Conservation (phyloP, 2,329 filamentous ascomycete species). For the Cladosporium sp. region DNA sequence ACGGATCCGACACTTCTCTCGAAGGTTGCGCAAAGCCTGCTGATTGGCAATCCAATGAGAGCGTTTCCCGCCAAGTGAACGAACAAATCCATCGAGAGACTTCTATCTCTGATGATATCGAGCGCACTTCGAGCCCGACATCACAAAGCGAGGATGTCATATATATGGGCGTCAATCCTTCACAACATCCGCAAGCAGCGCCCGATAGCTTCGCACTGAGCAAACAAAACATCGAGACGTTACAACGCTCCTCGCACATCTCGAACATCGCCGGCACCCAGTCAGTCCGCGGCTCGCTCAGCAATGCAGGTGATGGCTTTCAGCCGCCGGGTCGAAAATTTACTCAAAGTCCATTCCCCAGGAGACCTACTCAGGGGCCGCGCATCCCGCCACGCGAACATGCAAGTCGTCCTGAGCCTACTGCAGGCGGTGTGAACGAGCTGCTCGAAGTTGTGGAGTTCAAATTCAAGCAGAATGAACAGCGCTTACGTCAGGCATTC, state of each 20-base stretch:
- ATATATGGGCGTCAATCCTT: neutral
- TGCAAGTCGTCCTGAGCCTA: neutral
- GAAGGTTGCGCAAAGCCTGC: neutral
- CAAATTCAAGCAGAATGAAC: constrained; percentile 9
- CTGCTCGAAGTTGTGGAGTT: constrained; percentile 10
- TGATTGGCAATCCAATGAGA: neutral
- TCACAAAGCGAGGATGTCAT: neutral
- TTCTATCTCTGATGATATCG: neutral
- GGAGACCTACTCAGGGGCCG: too few relatives aligned
- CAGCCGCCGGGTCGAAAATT: too few relatives aligned
- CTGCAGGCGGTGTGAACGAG: neutral
- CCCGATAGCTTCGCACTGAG: too few relatives aligned
- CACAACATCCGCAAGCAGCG: neutral
- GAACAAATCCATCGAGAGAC: neutral
- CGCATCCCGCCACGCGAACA: neutral
- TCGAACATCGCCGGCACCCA: too few relatives aligned
- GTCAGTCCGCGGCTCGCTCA: too few relatives aligned
- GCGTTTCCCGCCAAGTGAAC: neutral
- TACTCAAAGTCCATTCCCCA: neutral
- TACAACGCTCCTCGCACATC: too few relatives aligned
- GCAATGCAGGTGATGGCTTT: too few relatives aligned
- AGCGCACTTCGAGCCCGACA: neutral
- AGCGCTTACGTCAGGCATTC: neutral
- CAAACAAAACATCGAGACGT: too few relatives aligned
- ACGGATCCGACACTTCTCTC: neutral